Evolutionary conservation across 2,329 filamentous ascomycete genomes (phyloP).

Genomic region (Pyrenochaeta sp.): DNA sequence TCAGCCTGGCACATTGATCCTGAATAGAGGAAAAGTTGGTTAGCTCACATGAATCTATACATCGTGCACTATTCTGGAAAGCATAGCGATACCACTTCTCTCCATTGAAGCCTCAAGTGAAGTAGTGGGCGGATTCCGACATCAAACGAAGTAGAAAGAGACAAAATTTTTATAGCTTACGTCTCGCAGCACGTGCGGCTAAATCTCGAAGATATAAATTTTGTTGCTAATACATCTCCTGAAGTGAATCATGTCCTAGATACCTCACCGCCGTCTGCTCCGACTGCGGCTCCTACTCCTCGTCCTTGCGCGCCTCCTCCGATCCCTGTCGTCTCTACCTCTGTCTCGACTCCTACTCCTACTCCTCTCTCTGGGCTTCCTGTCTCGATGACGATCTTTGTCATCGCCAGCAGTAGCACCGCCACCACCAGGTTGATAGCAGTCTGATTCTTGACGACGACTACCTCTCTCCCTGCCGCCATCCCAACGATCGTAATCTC

Average conservation of each 20-base stretch:
- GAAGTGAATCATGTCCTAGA: not conserved
- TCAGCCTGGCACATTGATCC: too few relatives aligned
- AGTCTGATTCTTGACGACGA: slow-evolving; percentile 40
- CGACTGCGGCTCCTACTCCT: slow-evolving; percentile 30
- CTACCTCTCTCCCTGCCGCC: slow-evolving; percentile 30
- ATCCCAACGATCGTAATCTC: slow-evolving; percentile 52
- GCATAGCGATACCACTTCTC: too few relatives aligned
- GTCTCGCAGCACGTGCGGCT: too few relatives aligned
- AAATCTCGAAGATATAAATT: not conserved
- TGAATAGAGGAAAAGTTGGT: too few relatives aligned
- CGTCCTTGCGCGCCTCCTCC: slow-evolving; percentile 23
- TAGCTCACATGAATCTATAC: too few relatives aligned
- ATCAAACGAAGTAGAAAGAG: too few relatives aligned
- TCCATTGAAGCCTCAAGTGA: too few relatives aligned
- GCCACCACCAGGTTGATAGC: slow-evolving; percentile 39
- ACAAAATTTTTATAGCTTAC: too few relatives aligned
- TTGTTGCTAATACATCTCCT: not conserved
- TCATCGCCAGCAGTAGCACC: slow-evolving; percentile 19
- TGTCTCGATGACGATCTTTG: slow-evolving; percentile 28
- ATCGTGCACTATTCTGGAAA: too few relatives aligned
- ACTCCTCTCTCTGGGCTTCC: slow-evolving; percentile 39
- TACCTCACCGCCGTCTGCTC: slow-evolving; percentile 20
- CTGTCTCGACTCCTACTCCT: slow-evolving; percentile 16
- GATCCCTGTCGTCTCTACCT: slow-evolving; percentile 22
- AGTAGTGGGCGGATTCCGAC: too few relatives aligned